Evolutionary conservation across 148 eudicot species (phyloP).

Genomic region (Tetragonia tetragonoides): DNA sequence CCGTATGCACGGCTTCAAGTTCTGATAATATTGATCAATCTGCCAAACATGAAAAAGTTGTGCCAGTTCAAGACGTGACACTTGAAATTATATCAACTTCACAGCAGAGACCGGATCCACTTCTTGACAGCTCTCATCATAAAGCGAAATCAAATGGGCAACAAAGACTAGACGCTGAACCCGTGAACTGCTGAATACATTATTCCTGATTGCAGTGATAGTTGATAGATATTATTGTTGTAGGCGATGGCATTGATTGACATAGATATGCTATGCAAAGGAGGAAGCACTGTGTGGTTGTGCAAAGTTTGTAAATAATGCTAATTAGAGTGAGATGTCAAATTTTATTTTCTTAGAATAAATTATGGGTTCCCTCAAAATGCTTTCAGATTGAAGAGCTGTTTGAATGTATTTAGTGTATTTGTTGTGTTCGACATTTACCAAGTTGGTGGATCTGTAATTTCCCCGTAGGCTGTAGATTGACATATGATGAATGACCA

Average conservation of each 20-base stretch:
- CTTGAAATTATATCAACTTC: slow-evolving; percentile 17
- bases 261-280: slow-evolving; percentile 23
- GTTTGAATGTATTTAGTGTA: slow-evolving; percentile 26
- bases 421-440: slow-evolving; percentile 8
- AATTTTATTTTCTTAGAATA: slow-evolving; percentile 27
- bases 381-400: slow-evolving; percentile 8
- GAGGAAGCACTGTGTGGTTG: slow-evolving; percentile 17
- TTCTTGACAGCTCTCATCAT: slow-evolving; percentile 13
- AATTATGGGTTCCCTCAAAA: slow-evolving; percentile 13
- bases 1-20: not conserved
- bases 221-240: slow-evolving; percentile 27
- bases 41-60: not conserved
- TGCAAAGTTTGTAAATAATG: slow-evolving; percentile 30
- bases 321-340: slow-evolving; percentile 33
- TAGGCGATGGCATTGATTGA: slow-evolving; percentile 23
- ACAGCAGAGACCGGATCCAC: slow-evolving; percentile 21
- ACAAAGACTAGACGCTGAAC: slow-evolving; percentile 21
- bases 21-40: slow-evolving; percentile 3
- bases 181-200: slow-evolving; percentile 28
- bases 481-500: slow-evolving; percentile 8
- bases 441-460: slow-evolving; percentile 10
- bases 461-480: slow-evolving; percentile 13
- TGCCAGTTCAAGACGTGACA: not conserved
- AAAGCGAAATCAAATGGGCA: slow-evolving; percentile 19
- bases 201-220: slow-evolving; percentile 18